Percentiles rank a stretch among this genome's conserved stretches.
Conservation (phyloP, 2,329 filamentous ascomycete genomes). For the Penicillium sp. region DNA sequence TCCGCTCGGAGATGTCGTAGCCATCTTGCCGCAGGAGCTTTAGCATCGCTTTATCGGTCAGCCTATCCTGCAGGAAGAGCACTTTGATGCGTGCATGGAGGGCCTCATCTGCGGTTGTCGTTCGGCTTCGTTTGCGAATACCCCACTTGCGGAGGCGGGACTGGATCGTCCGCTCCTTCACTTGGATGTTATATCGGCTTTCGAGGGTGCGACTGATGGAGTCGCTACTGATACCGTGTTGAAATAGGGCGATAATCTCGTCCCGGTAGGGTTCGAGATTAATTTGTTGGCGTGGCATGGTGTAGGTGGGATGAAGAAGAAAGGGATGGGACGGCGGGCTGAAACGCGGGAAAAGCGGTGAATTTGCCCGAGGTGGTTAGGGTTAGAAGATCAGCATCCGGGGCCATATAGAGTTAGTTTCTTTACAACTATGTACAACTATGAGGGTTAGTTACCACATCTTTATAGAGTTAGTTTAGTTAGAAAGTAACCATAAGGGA, state of each 20-base stretch:
- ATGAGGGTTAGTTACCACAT: too few species aligned
- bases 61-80: conserved; percentile 25
- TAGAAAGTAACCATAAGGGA: not conserved
- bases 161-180: conserved; percentile 30
- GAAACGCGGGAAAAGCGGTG: conserved; percentile 21
- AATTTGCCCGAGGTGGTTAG: conserved; percentile 10
- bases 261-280: conserved; percentile 30
- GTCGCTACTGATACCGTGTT: conserved; percentile 28
- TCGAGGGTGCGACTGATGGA: conserved; percentile 27
- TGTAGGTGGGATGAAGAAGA: not conserved
- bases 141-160: conserved; percentile 32
- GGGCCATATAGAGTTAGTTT: too few species aligned
- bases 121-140: conserved; percentile 30
- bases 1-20: conserved; percentile 30
- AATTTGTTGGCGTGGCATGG: conserved; percentile 30
- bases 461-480: not conserved
- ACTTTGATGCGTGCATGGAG: conserved; percentile 28
- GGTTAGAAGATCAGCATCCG: too few species aligned
- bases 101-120: conserved; percentile 27
- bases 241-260: conserved; percentile 27
- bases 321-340: not conserved
- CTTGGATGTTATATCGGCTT: conserved; percentile 28
- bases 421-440: not conserved
- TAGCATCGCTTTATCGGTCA: conserved; percentile 32
- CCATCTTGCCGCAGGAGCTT: conserved; percentile 27